These are phyloP conservation scores for Catharanthus roseus DNA, from an alignment of 257 asterid genomes.

Conservation along the genomic window DNA sequence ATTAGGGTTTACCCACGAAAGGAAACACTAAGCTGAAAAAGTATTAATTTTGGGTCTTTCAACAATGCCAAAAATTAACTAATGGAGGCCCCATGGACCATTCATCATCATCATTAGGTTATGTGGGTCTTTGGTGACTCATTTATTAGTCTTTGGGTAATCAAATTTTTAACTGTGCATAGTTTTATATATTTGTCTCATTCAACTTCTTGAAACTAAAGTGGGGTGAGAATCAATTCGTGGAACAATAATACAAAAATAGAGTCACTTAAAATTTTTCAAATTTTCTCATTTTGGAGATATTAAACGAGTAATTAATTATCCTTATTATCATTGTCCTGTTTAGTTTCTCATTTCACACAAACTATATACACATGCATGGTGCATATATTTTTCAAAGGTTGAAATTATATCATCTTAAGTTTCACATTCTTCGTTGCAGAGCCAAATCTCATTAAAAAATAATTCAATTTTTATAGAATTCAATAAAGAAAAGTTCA, in stretches of 20 bases:
- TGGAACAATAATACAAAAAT: not conserved
- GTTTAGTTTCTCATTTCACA: too few relatives aligned
- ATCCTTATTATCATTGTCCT: not conserved
- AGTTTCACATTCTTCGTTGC: too few relatives aligned
- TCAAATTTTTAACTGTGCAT: too few relatives aligned
- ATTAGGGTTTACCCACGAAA: slow-evolving; percentile 38
- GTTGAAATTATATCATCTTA: too few relatives aligned
- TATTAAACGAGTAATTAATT: not conserved
- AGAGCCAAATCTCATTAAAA: too few relatives aligned
- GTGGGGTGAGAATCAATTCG: not conserved
- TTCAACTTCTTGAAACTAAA: not conserved
- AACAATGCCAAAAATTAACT: slow-evolving; percentile 4
- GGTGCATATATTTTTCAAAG: too few relatives aligned
- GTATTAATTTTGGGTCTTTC: slow-evolving; percentile 13
- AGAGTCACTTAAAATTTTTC: not conserved
- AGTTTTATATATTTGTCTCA: not conserved
- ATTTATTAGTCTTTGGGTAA: slow-evolving; percentile 6
- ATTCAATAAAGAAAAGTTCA: too few relatives aligned
- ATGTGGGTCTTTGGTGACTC: slow-evolving; percentile 18
- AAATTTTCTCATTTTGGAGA: not conserved
- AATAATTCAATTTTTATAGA: too few relatives aligned
- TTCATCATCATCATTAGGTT: slow-evolving; percentile 22
- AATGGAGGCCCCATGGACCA: slow-evolving; percentile 8
- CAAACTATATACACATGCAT: too few relatives aligned
- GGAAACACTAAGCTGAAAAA: slow-evolving; percentile 15